phyloP scores from a whole-genome alignment of 2,329 filamentous ascomycete genomes.

The Botrytis sinoallii region DNA sequence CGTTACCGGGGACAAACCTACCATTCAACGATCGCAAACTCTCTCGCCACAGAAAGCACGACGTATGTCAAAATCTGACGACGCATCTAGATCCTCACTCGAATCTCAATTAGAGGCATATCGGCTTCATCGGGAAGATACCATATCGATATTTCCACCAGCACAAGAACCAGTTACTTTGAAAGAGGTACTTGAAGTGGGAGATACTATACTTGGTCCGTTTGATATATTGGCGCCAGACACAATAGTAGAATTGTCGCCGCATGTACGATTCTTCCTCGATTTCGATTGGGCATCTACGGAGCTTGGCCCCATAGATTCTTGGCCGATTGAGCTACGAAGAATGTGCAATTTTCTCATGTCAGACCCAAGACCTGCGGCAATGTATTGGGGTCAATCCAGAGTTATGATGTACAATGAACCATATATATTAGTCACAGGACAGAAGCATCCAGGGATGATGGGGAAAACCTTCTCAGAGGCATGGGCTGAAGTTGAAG shows the following conservation, averaged over 20 bases:
- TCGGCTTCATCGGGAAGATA: conserved; percentile 14
- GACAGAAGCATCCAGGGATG: conserved; percentile 69
- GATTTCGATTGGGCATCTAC: conserved; percentile 44
- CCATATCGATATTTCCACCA: conserved; percentile 6
- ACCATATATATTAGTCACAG: conserved; percentile 66
- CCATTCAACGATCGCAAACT: conserved; percentile 20
- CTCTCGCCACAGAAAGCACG: conserved; percentile 9
- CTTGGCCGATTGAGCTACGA: conserved; percentile 67
- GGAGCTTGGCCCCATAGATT: conserved; percentile 30
- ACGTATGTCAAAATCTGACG: conserved; percentile 5
- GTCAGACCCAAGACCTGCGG: conserved; percentile 71
- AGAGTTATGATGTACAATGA: conserved; percentile 69
- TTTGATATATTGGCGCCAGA: conserved; percentile 31
- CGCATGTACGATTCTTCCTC: conserved; percentile 34
- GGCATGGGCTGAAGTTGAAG: conserved; percentile 41
- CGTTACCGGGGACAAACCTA: not conserved
- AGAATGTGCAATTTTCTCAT: conserved; percentile 81
- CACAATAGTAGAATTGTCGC: conserved; percentile 23
- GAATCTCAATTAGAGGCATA: conserved; percentile 12
- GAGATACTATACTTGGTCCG: conserved; percentile 16
- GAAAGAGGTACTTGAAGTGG: not conserved
- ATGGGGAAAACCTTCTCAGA: conserved; percentile 53
- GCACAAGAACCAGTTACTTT: conserved; percentile 4
- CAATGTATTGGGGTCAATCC: conserved; percentile 77
- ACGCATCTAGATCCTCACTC: not conserved